Base-by-base conservation (phyloP, 805 yeast genomes). In the Myxozyma lipomycoides region DNA sequence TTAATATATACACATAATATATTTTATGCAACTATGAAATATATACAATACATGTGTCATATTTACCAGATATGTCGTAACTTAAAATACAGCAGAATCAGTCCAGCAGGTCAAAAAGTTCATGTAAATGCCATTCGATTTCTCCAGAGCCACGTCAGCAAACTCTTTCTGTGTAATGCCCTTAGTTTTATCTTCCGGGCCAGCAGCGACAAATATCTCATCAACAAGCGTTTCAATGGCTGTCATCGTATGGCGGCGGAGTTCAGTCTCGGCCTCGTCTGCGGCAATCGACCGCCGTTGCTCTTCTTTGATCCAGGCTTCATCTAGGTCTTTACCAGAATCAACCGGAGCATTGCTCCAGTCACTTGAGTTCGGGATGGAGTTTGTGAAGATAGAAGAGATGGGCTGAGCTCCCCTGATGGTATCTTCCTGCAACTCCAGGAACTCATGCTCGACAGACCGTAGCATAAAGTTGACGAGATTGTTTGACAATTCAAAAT, bases 121-220 rank as follows among this genome's bases (percentile, higher is more conserved):
- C 45, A 39, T 17, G 35, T 52, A 55, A 6, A 42, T 42, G 9
- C 52, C 49, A 22, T 40, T 41, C 10, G 51, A 55, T 35, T 40
- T 40, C 10, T 49, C 36, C 18, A 39, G 22, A 4, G 53, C 57
- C 18, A 55, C 47, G 15, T 28, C 28, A n/a, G 35, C 26, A 22
- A 55, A 55, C 35, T 55, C 58, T 18, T 52, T 51, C 52, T 46
- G 45, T 6, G 50, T 22, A 17, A 55, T 17, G 19, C 59, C 58
- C 17, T 23, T 21, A 5, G 40, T 44, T 2, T 49, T 49, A 15
- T 44, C 22, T 4, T 15, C 39, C 19, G 52, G 53, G n/a, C 41
- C 40, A n/a, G 52, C 56, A 15, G 49, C 57, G 17, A 37, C 26
- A 17, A 55, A 55, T 3, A 55, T 48, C 25, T 55, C 56, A n/a